A percentile compares a stretch with the other conserved stretches of the same genome.
phyloP scores from a whole-genome alignment of 164 flowering plant genomes.

The Umbilicus rupestris region DNA sequence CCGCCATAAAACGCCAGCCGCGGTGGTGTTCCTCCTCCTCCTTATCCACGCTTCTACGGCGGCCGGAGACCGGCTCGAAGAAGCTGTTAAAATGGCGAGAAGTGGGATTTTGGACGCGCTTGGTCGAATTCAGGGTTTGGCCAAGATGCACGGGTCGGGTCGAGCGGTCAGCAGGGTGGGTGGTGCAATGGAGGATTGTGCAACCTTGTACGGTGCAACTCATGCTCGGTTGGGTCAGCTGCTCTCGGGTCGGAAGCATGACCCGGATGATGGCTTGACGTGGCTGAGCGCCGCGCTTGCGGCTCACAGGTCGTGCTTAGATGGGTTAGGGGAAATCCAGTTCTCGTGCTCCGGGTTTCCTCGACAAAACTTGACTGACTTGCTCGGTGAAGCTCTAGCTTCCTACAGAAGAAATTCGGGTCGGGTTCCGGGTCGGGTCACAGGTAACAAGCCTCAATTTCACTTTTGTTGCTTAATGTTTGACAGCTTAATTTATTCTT shows the following conservation, averaged over 20 bases:
- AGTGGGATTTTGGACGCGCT: constrained; percentile 17
- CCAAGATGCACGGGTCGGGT: not conserved
- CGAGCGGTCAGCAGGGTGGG: not conserved
- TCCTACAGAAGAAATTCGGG: constrained; percentile 13
- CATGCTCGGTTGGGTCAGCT: constrained; percentile 24
- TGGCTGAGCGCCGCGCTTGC: constrained; percentile 50
- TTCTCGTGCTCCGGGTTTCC: not conserved
- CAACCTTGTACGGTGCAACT: constrained; percentile 35
- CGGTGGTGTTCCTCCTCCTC: constrained; percentile 8
- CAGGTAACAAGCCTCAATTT: too few species aligned
- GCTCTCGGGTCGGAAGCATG: constrained; percentile 4
- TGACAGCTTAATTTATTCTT: not conserved
- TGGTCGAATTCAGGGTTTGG: constrained; percentile 15
- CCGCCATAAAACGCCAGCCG: constrained; percentile 18
- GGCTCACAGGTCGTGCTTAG: constrained; percentile 48
- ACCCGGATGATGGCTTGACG: constrained; percentile 28
- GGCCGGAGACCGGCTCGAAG: not conserved
- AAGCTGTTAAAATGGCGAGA: constrained; percentile 17
- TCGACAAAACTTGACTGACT: constrained; percentile 25
- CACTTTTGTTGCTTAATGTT: too few species aligned
- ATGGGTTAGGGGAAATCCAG: constrained; percentile 32
- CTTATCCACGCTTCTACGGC: constrained; percentile 13
- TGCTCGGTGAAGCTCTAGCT: constrained; percentile 34
- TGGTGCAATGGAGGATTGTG: constrained; percentile 34
- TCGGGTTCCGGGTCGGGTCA: constrained; percentile 13